Conservation (phyloP, 2,329 filamentous ascomycete species). For the Zarea fungicola region DNA sequence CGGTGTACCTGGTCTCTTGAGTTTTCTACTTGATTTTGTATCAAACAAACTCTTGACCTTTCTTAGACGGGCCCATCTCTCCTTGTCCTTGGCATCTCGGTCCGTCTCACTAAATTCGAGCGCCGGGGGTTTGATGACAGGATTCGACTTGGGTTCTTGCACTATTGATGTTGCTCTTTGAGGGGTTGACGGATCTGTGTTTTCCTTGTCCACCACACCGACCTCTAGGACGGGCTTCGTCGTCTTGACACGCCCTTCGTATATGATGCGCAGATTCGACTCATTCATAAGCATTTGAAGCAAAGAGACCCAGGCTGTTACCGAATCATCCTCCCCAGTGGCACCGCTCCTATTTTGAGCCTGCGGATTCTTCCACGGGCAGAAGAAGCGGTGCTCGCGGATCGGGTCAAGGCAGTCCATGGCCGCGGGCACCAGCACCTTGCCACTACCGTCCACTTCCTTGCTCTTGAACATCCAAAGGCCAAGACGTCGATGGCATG, state of each 20-base stretch:
- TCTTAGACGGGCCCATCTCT: constrained; percentile 66
- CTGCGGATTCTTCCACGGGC: constrained; percentile 66
- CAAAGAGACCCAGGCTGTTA: constrained; percentile 52
- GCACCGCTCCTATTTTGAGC: constrained; percentile 47
- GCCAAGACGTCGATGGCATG: constrained; percentile 82
- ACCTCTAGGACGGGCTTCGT: constrained; percentile 12
- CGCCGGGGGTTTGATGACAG: not conserved
- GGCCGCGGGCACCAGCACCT: constrained; percentile 52
- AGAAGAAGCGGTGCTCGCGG: constrained; percentile 75
- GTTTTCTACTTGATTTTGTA: constrained; percentile 54
- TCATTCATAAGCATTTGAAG: constrained; percentile 54
- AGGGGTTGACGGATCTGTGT: constrained; percentile 20
- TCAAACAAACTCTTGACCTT: constrained; percentile 69
- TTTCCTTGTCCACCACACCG: constrained; percentile 14
- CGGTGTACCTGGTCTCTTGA: constrained; percentile 36
- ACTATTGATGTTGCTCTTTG: not conserved
- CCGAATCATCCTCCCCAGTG: constrained; percentile 29
- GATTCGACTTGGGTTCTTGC: constrained; percentile 2
- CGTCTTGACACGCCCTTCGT: constrained; percentile 27
- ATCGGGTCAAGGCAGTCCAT: constrained; percentile 65
- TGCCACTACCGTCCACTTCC: constrained; percentile 50
- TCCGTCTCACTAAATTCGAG: constrained; percentile 37
- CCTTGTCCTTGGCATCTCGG: constrained; percentile 59
- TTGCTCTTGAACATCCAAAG: constrained; percentile 91
- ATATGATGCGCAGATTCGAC: constrained; percentile 42